Conservation (phyloP, 441 rosid genomes). For the Pelargonium myrrhifolium region DNA sequence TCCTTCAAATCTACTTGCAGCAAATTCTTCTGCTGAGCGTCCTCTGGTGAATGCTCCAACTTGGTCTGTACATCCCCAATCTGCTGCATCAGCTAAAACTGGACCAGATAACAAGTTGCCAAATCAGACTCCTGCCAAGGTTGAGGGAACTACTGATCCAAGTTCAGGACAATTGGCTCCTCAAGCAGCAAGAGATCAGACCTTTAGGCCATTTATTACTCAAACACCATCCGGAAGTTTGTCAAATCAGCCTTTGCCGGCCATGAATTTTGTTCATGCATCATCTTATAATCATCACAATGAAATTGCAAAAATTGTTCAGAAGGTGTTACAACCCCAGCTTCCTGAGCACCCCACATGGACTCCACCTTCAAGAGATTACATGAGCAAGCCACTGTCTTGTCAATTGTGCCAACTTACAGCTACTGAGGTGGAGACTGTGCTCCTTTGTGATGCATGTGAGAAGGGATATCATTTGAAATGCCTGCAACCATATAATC, state of each 20-base stretch:
- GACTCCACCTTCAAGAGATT: constrained; percentile 95
- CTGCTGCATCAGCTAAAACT: constrained; percentile 38
- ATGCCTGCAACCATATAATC: constrained; percentile 62
- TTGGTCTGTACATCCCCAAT: constrained; percentile 62
- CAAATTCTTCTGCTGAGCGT: constrained; percentile 46
- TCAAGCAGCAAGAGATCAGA: constrained; percentile 53
- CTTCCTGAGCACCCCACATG: constrained; percentile 67
- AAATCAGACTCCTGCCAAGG: constrained; percentile 38
- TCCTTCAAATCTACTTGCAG: constrained; percentile 33
- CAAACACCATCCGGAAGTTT: constrained; percentile 47
- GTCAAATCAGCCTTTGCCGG: constrained; percentile 56
- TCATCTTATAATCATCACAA: constrained; percentile 45
- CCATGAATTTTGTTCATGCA: constrained; percentile 41
- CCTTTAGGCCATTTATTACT: constrained; percentile 46
- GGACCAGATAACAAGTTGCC: constrained; percentile 45
- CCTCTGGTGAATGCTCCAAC: constrained; percentile 43
- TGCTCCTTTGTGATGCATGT: constrained; percentile 84
- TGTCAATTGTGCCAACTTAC: constrained; percentile 68
- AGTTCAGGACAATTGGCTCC: constrained; percentile 27
- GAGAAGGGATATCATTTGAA: constrained; percentile 87
- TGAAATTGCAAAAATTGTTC: constrained; percentile 68
- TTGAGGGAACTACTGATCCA: constrained; percentile 37
- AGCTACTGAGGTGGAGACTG: constrained; percentile 67
- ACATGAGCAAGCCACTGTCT: constrained; percentile 62
- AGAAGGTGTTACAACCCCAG: constrained; percentile 57